These are phyloP conservation scores for carrot (Daucus carota) DNA, from an alignment of 129 eudicot genomes.

Conservation along the genomic window DH1_v3.0 NC_030386.2:24242501-24243000, in stretches of 20 bases:
- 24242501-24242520: too few relatives aligned
- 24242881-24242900: constrained; percentile 93
- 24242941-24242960: constrained; percentile 55
- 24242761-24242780: constrained; percentile 11
- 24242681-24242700: background rate
- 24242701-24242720: background rate
- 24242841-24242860: constrained; percentile 73
- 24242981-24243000: constrained; percentile 98
- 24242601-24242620: background rate
- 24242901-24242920: constrained; percentile 97
- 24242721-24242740: background rate
- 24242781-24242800: constrained; percentile 93
- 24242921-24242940: constrained; percentile 87
- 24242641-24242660: background rate
- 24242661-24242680: background rate
- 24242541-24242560: too few relatives aligned
- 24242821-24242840: constrained; percentile 87
- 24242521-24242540: too few relatives aligned
- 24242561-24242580: too few relatives aligned
- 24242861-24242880: constrained; percentile 69
- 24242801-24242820: constrained; percentile 97
- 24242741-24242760: background rate
- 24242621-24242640: background rate
- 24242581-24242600: too few relatives aligned
- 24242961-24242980: constrained; percentile 94